Percentiles rank a stretch among this genome's conserved stretches.
These are phyloP conservation scores for Boletus subparvulus DNA, from an alignment of 768 basidiomycete genomes.

Conservation along the genomic window DNA sequence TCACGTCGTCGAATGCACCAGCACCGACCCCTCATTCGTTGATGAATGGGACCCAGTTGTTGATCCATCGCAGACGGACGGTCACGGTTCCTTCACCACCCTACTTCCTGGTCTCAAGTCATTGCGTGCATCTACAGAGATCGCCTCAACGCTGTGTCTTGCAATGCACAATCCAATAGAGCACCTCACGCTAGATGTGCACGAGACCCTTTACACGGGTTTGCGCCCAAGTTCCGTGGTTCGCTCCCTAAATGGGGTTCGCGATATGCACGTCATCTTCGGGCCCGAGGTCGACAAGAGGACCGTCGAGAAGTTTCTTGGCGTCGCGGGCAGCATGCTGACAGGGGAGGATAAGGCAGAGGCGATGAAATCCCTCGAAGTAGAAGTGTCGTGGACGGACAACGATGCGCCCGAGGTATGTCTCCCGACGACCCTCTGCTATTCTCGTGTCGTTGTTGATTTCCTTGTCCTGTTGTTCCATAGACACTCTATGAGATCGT, in stretches of 20 bases:
- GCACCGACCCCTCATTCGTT: background rate
- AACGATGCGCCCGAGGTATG: slow-evolving; percentile 31
- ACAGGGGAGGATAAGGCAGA: slow-evolving; percentile 9
- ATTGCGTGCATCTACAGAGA: slow-evolving; percentile 28
- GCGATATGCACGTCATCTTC: slow-evolving; percentile 30
- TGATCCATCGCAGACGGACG: background rate
- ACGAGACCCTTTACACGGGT: slow-evolving; percentile 29
- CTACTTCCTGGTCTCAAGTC: slow-evolving; percentile 27
- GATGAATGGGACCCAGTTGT: slow-evolving; percentile 9
- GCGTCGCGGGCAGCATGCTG: slow-evolving; percentile 23
- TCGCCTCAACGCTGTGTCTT: slow-evolving; percentile 20
- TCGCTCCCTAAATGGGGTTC: slow-evolving; percentile 28
- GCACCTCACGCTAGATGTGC: slow-evolving; percentile 25
- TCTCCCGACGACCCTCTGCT: background rate
- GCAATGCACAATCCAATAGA: slow-evolving; percentile 18
- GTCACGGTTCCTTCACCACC: background rate
- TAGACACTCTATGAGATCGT: slow-evolving; percentile 31
- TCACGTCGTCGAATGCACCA: slow-evolving; percentile 18
- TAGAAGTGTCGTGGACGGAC: slow-evolving; percentile 29
- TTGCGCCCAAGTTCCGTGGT: slow-evolving; percentile 28
- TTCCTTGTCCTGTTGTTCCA: background rate
- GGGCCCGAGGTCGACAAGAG: slow-evolving; percentile 34
- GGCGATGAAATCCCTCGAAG: slow-evolving; percentile 24
- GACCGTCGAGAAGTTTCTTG: slow-evolving; percentile 34
- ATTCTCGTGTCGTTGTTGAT: background rate